Conservation (phyloP, 257 asterid species). For the Capsicum chinense region DNA sequence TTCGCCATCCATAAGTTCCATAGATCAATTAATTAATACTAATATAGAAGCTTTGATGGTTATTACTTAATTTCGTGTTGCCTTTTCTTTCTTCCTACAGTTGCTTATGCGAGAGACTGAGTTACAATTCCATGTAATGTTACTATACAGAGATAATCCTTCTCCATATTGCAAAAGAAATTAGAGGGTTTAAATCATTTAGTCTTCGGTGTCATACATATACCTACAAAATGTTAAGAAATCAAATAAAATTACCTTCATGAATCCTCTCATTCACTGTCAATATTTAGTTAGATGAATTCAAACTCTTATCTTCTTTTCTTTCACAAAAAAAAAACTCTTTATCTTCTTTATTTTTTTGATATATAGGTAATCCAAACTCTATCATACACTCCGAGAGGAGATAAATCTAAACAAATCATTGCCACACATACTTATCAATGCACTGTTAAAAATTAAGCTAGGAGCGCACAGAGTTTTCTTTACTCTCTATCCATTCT, state of each 20-base stretch:
- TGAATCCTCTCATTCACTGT: background rate
- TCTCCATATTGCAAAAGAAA: constrained; percentile 23
- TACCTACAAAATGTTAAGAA: constrained; percentile 9
- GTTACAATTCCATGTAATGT: constrained; percentile 5
- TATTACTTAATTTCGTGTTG: background rate
- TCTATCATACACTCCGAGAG: background rate
- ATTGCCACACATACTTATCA: background rate
- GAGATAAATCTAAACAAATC: constrained; percentile 2
- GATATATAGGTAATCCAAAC: background rate
- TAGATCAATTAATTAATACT: background rate
- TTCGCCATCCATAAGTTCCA: constrained; percentile 34
- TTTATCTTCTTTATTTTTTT: background rate
- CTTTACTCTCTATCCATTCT: background rate
- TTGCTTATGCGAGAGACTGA: constrained; percentile 22
- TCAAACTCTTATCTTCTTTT: background rate
- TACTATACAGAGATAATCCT: background rate
- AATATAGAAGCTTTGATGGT: background rate
- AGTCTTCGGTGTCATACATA: constrained; percentile 2
- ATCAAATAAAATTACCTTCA: constrained; percentile 20
- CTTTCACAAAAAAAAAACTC: too few species aligned
- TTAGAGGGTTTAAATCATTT: constrained; percentile 21
- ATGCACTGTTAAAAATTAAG: background rate
- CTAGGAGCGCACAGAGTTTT: background rate
- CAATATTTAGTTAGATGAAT: background rate
- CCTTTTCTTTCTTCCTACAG: constrained; percentile 20